Conservation (phyloP, 371 early-diverging fungal species). For the Rhizopus arrhizus region DNA sequence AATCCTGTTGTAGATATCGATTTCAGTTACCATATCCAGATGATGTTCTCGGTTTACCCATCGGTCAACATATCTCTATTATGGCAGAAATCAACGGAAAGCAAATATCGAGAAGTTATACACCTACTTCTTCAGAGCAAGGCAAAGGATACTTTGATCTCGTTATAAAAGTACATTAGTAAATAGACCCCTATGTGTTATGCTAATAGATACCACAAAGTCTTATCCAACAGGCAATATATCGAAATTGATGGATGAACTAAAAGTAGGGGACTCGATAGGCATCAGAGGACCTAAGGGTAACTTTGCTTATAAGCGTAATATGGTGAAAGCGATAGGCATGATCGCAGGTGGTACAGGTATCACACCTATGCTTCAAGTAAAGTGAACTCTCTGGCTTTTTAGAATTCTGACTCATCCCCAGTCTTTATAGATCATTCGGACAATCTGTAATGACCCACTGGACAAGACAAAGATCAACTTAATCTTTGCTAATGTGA, state of each 20-base stretch:
- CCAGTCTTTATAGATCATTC: conserved; percentile 54
- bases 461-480: conserved; percentile 73
- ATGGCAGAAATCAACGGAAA: conserved; percentile 81
- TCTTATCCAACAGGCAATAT: conserved; percentile 86
- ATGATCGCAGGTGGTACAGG: conserved; percentile 96
- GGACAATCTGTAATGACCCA: conserved; percentile 78
- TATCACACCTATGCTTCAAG: conserved; percentile 93
- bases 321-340: conserved; percentile 78
- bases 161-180: conserved; percentile 75
- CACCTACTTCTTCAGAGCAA: conserved; percentile 79
- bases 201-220: conserved; percentile 32
- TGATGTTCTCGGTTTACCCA: conserved; percentile 75
- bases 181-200: background rate
- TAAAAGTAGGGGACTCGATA: conserved; percentile 83
- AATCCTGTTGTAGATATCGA: conserved; percentile 63
- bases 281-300: conserved; percentile 92
- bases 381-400: conserved; percentile 16
- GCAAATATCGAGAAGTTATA: conserved; percentile 82
- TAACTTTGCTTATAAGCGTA: conserved; percentile 83
- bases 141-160: conserved; percentile 84
- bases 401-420: background rate
- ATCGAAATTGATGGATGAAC: conserved; percentile 74
- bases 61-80: conserved; percentile 88
- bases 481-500: conserved; percentile 90
- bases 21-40: conserved; percentile 70